Base-by-base conservation (phyloP, 2,329 filamentous ascomycete genomes). In the Lachnum nothofagi region DNA sequence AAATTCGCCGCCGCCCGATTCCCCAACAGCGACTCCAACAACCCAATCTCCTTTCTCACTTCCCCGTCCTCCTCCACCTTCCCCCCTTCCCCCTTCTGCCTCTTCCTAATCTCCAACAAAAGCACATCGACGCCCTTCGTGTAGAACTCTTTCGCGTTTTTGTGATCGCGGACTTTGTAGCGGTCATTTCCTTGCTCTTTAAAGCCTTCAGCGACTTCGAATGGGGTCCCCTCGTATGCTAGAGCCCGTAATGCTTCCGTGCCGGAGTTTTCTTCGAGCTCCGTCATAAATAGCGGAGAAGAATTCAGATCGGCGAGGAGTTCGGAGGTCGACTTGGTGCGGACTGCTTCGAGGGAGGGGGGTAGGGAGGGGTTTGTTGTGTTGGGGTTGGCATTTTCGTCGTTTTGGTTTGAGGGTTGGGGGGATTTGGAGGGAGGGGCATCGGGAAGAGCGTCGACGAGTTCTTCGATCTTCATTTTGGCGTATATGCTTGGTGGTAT, bases 231-330 rank as follows among this genome's bases (percentile, higher is more conserved):
- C 71, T 98, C 93, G 65, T 96, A 95, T 24, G 89, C 88, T 33
- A 98, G 74, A 0, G 93, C 91, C 65, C 88, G 86, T 52, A 98
- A 76, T 0, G 93, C 94, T 60, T 94, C 90, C 0, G 95, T 75
- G 58, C 87, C 83, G 53, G 85, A 75, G 63, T 95, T 95, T 56
- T 94, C 86, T 60, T 88, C 88, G 27, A 96, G 76, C 58, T 88
- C 84, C 24, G 90, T 97, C 93, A 98, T 98, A 75, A 98, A 98
- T 31, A 98, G 78, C 5, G 93, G 93, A 41, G 79, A 76, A 56
- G 82, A 80, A 63, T 85, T 86, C 70, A 88, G 73, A 60, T 85
- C 79, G 40, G 74, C 70, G 34, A 83, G 62, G 29, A 87, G 69
- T 56, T 86, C 79, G 41, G 83, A 79, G 1, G 72, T 72, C 4